These are phyloP conservation scores for Viola odorata DNA, from an alignment of 345 rosid genomes.

Conservation along the genomic window DNA sequence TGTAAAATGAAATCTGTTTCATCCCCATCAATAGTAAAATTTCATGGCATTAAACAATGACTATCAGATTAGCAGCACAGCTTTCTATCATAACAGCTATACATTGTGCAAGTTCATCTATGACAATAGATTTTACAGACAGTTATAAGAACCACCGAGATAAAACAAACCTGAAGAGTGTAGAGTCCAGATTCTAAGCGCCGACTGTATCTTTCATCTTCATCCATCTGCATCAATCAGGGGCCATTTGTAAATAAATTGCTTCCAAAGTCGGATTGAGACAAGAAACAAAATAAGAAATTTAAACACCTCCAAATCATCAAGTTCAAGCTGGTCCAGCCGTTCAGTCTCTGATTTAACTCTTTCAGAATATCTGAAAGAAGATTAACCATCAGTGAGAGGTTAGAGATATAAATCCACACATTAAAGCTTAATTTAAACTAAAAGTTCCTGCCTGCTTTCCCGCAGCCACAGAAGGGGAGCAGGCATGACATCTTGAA, in stretches of 20 bases:
- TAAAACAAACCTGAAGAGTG: constrained; percentile 76
- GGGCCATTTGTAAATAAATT: constrained; percentile 4
- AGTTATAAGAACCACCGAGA: neutral
- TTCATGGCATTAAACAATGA: no score
- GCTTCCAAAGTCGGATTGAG: constrained; percentile 9
- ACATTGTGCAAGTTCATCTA: neutral
- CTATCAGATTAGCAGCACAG: no score
- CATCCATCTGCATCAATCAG: constrained; percentile 66
- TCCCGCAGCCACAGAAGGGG: neutral
- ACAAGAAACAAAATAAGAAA: constrained; percentile 7
- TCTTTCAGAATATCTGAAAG: constrained; percentile 69
- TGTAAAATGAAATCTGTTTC: no score
- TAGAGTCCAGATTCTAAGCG: constrained; percentile 90
- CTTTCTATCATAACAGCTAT: neutral
- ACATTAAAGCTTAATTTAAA: neutral
- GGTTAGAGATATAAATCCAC: neutral
- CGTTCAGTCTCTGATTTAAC: constrained; percentile 72
- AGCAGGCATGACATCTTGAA: neutral
- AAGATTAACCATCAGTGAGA: constrained; percentile 8
- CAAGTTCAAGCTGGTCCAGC: constrained; percentile 64
- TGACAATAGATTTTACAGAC: neutral
- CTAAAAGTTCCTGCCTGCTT: neutral
- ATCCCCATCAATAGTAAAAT: no score
- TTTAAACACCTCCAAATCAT: constrained; percentile 73
- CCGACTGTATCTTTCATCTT: constrained; percentile 76